These are phyloP conservation scores for Citeromyces hawaiiensis DNA, from an alignment of 1,139 yeast genomes.

Conservation along the genomic window DNA sequence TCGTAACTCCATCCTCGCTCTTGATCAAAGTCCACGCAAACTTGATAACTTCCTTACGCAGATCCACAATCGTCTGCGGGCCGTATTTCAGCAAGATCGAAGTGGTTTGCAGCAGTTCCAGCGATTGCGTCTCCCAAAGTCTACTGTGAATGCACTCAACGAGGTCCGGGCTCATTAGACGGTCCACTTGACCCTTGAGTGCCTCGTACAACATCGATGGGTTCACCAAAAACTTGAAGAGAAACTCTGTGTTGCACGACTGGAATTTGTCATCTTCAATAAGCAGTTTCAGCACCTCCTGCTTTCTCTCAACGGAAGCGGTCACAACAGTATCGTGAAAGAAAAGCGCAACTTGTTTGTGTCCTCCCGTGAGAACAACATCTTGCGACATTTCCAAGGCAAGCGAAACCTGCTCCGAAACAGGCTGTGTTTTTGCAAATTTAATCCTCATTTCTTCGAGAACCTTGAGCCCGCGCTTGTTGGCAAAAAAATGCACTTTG, in stretches of 20 bases:
- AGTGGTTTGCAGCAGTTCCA: conserved; percentile 72
- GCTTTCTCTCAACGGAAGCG: not conserved
- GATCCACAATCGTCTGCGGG: conserved; percentile 44
- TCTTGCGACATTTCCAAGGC: conserved; percentile 1
- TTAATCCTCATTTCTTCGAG: not conserved
- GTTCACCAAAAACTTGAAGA: not conserved
- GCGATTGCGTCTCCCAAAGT: conserved; percentile 8
- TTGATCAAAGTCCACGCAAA: conserved; percentile 93
- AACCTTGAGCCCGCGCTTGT: not conserved
- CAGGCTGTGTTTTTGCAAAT: not conserved
- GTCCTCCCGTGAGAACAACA: not conserved
- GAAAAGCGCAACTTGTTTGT: not conserved
- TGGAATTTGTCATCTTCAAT: not conserved
- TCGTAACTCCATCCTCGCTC: conserved; percentile 78
- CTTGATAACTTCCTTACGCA: conserved; percentile 77
- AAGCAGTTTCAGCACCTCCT: not conserved
- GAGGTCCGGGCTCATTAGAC: not conserved
- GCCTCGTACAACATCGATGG: not conserved
- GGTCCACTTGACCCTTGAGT: not conserved
- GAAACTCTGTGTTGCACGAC: not conserved
- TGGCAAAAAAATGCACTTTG: not conserved
- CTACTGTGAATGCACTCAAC: not conserved
- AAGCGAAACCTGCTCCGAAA: not conserved
- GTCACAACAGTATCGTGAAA: not conserved
- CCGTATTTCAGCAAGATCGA: conserved; percentile 64